Conservation (phyloP, 352 stramenopile species). For the Hyaloperonospora arabidopsidis region DNA sequence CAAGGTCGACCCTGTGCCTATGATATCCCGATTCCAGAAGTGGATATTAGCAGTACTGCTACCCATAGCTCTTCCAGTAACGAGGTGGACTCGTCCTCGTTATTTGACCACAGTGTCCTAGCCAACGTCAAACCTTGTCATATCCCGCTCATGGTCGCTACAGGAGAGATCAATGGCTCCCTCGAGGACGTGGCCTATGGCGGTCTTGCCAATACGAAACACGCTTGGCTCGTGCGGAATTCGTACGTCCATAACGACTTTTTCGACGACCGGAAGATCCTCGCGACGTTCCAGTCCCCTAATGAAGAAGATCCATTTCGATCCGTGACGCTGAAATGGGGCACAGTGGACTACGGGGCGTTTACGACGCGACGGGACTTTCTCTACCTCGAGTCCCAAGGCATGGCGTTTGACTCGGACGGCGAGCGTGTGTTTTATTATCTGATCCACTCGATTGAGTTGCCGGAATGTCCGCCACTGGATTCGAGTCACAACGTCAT, state of each 20-base stretch:
- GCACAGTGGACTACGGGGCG: slow-evolving; percentile 19
- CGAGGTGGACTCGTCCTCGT: slow-evolving; percentile 28
- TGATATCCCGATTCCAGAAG: slow-evolving; percentile 14
- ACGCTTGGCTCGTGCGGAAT: slow-evolving; percentile 27
- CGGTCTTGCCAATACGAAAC: slow-evolving; percentile 23
- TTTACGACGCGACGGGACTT: slow-evolving; percentile 33
- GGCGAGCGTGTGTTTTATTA: slow-evolving; percentile 38
- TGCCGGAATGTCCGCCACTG: slow-evolving; percentile 22
- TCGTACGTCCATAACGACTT: slow-evolving; percentile 33
- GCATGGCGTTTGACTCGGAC: slow-evolving; percentile 34
- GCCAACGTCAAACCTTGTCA: slow-evolving; percentile 21
- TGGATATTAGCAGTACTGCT: slow-evolving; percentile 15
- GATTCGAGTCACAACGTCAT: slow-evolving; percentile 28
- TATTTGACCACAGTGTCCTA: slow-evolving; percentile 29
- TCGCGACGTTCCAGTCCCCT: slow-evolving; percentile 29
- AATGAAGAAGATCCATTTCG: slow-evolving; percentile 39
- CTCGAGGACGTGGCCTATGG: slow-evolving; percentile 33
- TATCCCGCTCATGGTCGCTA: slow-evolving; percentile 28
- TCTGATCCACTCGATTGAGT: slow-evolving; percentile 32
- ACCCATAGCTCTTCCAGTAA: slow-evolving; percentile 25
- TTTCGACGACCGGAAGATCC: slow-evolving; percentile 29
- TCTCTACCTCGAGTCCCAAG: slow-evolving; percentile 33
- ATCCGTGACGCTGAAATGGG: slow-evolving; percentile 39
- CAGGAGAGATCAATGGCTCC: slow-evolving; percentile 27
- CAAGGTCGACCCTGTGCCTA: slow-evolving; percentile 22